These are phyloP conservation scores for Priceomyces medius DNA, from an alignment of 805 yeast species.

Conservation along the genomic window DNA sequence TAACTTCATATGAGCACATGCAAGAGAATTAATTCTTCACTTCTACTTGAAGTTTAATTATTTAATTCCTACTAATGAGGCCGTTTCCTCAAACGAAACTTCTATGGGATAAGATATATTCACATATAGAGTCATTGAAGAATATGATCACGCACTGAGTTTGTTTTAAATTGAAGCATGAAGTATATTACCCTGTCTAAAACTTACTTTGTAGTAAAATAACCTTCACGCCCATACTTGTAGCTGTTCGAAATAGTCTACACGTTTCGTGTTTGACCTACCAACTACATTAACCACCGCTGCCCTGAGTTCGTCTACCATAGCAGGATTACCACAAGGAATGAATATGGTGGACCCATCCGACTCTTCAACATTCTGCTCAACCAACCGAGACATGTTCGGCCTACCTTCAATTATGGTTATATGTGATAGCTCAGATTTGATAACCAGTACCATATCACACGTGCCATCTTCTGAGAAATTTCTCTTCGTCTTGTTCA, in stretches of 20 bases:
- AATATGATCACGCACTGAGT: too few relatives aligned
- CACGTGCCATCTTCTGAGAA: background rate
- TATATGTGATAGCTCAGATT: constrained; percentile 19
- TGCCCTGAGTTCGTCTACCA: constrained; percentile 32
- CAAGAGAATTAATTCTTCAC: too few relatives aligned
- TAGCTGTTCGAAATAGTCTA: constrained; percentile 71
- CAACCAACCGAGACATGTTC: constrained; percentile 33
- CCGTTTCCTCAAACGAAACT: too few relatives aligned
- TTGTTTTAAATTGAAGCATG: too few relatives aligned
- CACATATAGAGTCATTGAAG: too few relatives aligned
- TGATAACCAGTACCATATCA: background rate
- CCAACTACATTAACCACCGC: constrained; percentile 42
- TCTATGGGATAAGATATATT: too few relatives aligned
- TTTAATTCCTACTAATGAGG: too few relatives aligned
- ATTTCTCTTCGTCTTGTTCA: background rate
- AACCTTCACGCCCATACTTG: constrained; percentile 62
- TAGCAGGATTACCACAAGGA: constrained; percentile 32
- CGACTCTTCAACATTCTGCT: constrained; percentile 28
- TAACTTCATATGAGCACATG: too few relatives aligned
- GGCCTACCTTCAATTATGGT: constrained; percentile 46
- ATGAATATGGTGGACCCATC: constrained; percentile 36
- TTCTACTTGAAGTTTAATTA: too few relatives aligned
- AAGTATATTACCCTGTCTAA: too few relatives aligned
- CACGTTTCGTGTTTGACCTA: constrained; percentile 37
- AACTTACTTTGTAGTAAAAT: too few relatives aligned